phyloP scores from a whole-genome alignment of 73 alveolate species.

The Paramecium tetraurelia region DNA sequence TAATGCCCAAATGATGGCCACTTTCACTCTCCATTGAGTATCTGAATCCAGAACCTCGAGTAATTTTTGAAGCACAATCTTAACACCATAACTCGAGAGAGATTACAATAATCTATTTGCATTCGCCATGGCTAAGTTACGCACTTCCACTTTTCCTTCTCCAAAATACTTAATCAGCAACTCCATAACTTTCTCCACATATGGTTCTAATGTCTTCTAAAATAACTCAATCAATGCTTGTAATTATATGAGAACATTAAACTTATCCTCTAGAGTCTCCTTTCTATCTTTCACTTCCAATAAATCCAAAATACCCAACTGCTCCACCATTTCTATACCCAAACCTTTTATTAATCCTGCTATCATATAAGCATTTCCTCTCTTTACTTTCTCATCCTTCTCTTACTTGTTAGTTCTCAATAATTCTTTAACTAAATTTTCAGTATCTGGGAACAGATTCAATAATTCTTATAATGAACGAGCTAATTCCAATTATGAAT shows the following conservation, averaged over 20 bases:
- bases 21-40: conserved; percentile 79
- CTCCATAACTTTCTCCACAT: conserved; percentile 63
- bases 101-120: conserved; percentile 66
- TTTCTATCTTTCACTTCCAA: conserved; percentile 61
- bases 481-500: conserved; percentile 65
- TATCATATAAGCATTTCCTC: conserved; percentile 74
- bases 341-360: conserved; percentile 81
- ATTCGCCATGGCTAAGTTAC: conserved; percentile 70
- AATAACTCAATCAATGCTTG: conserved; percentile 68
- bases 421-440: conserved; percentile 62
- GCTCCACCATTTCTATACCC: conserved; percentile 58
- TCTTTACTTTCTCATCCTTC: conserved; percentile 46
- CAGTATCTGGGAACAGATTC: conserved; percentile 73
- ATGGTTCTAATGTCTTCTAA: conserved; percentile 74
- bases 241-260: conserved; percentile 60
- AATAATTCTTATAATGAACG: conserved; percentile 73
- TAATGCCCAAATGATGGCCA: conserved; percentile 77
- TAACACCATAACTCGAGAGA: conserved; percentile 77
- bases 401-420: conserved; percentile 42
- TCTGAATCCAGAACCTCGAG: conserved; percentile 73
- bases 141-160: conserved; percentile 70
- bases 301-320: conserved; percentile 35
- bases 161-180: conserved; percentile 67
- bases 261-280: conserved; percentile 56
- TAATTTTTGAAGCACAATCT: conserved; percentile 68